Conservation (phyloP, 2,329 filamentous ascomycete genomes). For the Keithomyces neogunnii region DNA sequence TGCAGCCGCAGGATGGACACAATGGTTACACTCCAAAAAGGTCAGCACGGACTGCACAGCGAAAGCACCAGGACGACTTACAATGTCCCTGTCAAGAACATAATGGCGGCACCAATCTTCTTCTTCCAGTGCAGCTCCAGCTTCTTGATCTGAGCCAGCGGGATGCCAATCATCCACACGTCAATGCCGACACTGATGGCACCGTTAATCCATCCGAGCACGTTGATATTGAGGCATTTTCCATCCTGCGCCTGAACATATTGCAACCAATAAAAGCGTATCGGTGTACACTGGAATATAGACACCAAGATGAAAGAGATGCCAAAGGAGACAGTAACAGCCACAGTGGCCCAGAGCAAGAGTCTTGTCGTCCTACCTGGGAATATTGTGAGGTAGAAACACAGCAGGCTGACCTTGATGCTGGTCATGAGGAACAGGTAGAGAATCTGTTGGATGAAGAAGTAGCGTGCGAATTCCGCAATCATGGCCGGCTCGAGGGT, state of each 20-base stretch:
- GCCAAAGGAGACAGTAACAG: not conserved
- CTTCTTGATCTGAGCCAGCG: slow-evolving; percentile 5
- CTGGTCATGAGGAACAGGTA: slow-evolving; percentile 5
- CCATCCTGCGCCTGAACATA: slow-evolving; percentile 1
- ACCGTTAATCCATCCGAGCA: slow-evolving; percentile 5
- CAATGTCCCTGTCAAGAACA: slow-evolving; percentile 7
- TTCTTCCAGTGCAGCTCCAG: slow-evolving; percentile 6
- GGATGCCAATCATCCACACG: slow-evolving; percentile 7
- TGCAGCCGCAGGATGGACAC: slow-evolving; percentile 7
- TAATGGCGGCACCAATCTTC: slow-evolving; percentile 5
- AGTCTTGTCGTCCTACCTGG: not conserved
- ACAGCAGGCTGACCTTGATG: slow-evolving; percentile 4
- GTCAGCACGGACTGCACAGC: not conserved
- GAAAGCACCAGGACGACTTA: not conserved
- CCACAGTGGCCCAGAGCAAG: slow-evolving; percentile 3
- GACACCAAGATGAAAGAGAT: not conserved
- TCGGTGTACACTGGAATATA: slow-evolving; percentile 4
- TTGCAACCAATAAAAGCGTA: slow-evolving; percentile 3
- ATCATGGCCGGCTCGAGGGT: slow-evolving; percentile 13
- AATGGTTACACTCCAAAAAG: slow-evolving; percentile 5
- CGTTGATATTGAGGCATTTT: slow-evolving; percentile 5
- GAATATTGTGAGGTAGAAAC: slow-evolving; percentile 7
- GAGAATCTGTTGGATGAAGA: slow-evolving; percentile 6
- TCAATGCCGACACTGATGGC: slow-evolving; percentile 5
- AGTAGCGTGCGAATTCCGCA: slow-evolving; percentile 4